Evolutionary conservation across 495 filamentous ascomycete species (phyloP).

Genomic region (Daldinia bambusicola): DNA sequence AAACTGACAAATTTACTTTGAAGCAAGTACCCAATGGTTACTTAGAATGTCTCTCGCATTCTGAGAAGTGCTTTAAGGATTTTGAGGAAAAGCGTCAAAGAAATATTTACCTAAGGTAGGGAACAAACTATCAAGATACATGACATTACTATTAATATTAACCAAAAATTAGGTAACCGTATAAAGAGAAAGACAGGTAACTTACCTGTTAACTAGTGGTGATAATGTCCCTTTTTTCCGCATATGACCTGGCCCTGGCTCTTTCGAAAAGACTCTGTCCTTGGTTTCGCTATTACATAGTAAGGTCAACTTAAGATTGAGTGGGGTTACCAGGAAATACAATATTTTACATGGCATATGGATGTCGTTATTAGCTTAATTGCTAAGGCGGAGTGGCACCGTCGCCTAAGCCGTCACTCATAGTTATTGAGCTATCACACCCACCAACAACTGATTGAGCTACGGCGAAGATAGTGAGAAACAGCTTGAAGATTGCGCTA

Average conservation of each 20-base stretch:
- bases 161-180: too few relatives aligned
- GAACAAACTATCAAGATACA: too few relatives aligned
- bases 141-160: too few relatives aligned
- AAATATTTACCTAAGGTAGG: not conserved
- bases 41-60: constrained; percentile 11
- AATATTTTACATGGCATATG: not conserved
- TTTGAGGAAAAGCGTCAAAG: constrained; percentile 15
- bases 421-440: not conserved
- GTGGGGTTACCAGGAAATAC: not conserved
- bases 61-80: constrained; percentile 10
- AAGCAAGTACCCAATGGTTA: not conserved
- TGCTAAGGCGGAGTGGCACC: not conserved
- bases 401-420: not conserved
- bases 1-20: not conserved
- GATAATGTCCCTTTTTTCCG: not conserved
- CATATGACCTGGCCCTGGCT: not conserved
- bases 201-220: not conserved
- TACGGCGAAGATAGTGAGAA: not conserved
- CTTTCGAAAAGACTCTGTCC: not conserved
- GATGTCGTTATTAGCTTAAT: not conserved
- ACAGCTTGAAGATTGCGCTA: not conserved
- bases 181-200: too few relatives aligned
- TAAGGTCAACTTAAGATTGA: not conserved
- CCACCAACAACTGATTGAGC: not conserved
- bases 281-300: too few relatives aligned